phyloP scores from a whole-genome alignment of 2,329 filamentous ascomycete species.

The Corinectria fuckeliana region DNA sequence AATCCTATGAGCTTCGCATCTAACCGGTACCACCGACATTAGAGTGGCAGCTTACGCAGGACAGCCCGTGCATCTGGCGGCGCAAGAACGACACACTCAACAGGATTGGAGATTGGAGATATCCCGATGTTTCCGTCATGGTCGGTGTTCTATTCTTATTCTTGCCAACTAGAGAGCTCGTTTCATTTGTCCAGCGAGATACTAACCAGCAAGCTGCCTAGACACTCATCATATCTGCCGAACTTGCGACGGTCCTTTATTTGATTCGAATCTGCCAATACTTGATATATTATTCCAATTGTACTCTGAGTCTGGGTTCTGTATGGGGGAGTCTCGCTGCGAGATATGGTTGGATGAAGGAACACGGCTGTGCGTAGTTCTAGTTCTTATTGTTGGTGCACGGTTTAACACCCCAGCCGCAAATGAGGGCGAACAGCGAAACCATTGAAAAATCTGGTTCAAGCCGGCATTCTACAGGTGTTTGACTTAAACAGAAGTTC shows the following conservation, averaged over 20 bases:
- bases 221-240: conserved; percentile 5
- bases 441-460: too few species aligned
- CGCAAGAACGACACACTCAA: background rate
- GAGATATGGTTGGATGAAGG: conserved; percentile 7
- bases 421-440: background rate
- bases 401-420: conserved; percentile 15
- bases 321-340: conserved; percentile 8
- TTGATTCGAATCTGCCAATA: conserved; percentile 14
- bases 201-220: conserved; percentile 14
- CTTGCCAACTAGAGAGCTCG: conserved; percentile 7
- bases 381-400: conserved; percentile 9
- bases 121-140: conserved; percentile 4
- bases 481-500: too few species aligned
- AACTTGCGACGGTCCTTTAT: conserved; percentile 6
- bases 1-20: conserved; percentile 14
- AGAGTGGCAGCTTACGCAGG: conserved; percentile 20
- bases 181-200: background rate
- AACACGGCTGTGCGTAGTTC: conserved; percentile 5
- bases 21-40: conserved; percentile 17
- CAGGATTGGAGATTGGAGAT: conserved; percentile 14
- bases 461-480: too few species aligned
- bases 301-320: conserved; percentile 1
- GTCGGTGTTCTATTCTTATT: conserved; percentile 5
- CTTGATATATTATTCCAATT: conserved; percentile 12
- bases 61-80: background rate